phyloP scores from a whole-genome alignment of 306 rosid species.

The Calophaca sinica region DNA sequence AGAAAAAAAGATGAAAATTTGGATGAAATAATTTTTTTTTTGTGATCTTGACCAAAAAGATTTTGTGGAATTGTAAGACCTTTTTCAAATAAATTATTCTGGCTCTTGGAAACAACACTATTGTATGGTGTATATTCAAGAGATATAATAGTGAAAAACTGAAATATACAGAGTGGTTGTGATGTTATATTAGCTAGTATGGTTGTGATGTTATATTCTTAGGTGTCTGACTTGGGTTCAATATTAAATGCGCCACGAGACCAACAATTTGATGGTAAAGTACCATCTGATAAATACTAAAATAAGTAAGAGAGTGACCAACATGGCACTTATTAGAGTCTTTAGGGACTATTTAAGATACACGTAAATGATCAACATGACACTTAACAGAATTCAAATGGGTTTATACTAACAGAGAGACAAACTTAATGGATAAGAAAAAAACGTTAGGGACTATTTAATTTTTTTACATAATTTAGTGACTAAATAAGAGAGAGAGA shows the following conservation, averaged over 20 bases:
- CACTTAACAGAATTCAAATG: no score
- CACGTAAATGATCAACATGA: no score
- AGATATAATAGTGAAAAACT: background rate
- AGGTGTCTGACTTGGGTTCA: constrained; percentile 31
- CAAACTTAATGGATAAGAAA: no score
- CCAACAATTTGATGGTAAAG: constrained; percentile 43
- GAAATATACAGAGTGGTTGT: constrained; percentile 18
- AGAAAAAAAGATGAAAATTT: background rate
- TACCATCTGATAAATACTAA: constrained; percentile 20
- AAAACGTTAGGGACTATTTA: no score
- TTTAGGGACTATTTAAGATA: no score
- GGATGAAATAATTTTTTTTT: background rate
- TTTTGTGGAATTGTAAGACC: background rate
- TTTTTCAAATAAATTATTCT: background rate
- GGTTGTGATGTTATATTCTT: constrained; percentile 35
- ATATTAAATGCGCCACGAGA: constrained; percentile 5
- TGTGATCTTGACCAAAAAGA: background rate
- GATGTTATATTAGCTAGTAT: constrained; percentile 27
- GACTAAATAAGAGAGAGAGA: no score
- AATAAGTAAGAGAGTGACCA: no score
- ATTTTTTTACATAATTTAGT: no score
- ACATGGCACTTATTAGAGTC: no score
- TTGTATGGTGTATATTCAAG: constrained; percentile 19
- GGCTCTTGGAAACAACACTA: background rate
- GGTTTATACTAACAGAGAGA: no score